Evolutionary conservation across 257 asterid species (phyloP).

Genomic region (Solanum phureja): DNA sequence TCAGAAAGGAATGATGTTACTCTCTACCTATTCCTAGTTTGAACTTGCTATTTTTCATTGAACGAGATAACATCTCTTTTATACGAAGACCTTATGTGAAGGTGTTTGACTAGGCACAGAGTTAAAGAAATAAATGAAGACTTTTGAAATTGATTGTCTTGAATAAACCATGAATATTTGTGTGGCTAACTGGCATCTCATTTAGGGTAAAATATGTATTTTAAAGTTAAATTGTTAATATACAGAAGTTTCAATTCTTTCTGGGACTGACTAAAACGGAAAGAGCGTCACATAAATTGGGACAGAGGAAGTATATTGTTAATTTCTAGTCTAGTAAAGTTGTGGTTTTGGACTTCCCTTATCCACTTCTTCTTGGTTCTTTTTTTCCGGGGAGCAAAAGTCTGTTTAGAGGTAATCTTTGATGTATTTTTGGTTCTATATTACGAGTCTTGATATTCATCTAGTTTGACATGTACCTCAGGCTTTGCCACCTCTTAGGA

Average conservation of each 20-base stretch:
- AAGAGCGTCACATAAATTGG: background rate
- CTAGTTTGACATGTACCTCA: background rate
- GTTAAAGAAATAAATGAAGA: background rate
- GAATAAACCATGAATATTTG: background rate
- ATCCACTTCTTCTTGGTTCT: background rate
- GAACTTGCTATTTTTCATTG: background rate
- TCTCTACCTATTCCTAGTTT: background rate
- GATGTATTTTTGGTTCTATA: background rate
- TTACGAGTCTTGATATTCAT: background rate
- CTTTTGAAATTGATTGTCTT: background rate
- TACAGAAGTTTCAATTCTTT: background rate
- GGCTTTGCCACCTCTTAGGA: background rate
- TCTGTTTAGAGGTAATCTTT: background rate
- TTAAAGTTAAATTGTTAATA: background rate
- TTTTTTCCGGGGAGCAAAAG: background rate
- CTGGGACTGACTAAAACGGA: background rate
- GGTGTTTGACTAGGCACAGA: background rate
- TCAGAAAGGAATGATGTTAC: background rate
- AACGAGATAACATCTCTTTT: background rate
- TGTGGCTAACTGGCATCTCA: background rate
- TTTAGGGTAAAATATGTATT: background rate
- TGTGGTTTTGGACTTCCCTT: background rate
- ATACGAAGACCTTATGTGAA: background rate
- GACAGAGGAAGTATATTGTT: background rate
- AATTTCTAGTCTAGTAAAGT: background rate